Percentiles rank a stretch among this genome's conserved stretches.
phyloP scores from a whole-genome alignment of 2,329 filamentous ascomycete genomes.

The Phialophora expanda region DNA sequence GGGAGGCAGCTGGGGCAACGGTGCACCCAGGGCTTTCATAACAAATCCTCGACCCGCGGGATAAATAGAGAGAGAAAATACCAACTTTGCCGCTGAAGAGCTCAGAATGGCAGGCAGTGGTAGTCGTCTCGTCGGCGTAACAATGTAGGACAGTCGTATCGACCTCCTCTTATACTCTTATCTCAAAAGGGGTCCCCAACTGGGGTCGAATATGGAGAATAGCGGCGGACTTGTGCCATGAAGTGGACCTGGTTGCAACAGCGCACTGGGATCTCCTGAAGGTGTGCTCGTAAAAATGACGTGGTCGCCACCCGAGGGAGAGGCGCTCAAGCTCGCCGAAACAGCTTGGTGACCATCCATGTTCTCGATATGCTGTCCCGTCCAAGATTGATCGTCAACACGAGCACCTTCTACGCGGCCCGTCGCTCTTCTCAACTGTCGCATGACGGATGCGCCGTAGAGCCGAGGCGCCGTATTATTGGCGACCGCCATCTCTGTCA shows the following conservation, averaged over 20 bases:
- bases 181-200: constrained; percentile 18
- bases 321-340: not conserved
- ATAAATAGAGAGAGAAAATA: not conserved
- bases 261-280: not conserved
- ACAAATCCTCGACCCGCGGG: not conserved
- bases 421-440: constrained; percentile 7
- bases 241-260: not conserved
- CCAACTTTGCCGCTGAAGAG: not conserved
- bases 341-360: not conserved
- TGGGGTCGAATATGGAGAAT: constrained; percentile 22
- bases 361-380: constrained; percentile 1
- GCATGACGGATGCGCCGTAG: constrained; percentile 17
- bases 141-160: not conserved
- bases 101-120: not conserved
- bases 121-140: not conserved
- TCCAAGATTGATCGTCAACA: constrained; percentile 15
- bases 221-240: constrained; percentile 2
- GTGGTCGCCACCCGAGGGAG: not conserved
- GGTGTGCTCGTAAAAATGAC: not conserved
- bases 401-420: not conserved
- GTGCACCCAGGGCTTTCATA: not conserved
- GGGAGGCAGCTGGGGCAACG: not conserved
- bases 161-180: not conserved
- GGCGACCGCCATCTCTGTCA: constrained; percentile 21
- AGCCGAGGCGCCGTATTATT: constrained; percentile 17